Base-by-base conservation (phyloP, 2,329 filamentous ascomycete species). In the Alternaria gansuensis region DNA sequence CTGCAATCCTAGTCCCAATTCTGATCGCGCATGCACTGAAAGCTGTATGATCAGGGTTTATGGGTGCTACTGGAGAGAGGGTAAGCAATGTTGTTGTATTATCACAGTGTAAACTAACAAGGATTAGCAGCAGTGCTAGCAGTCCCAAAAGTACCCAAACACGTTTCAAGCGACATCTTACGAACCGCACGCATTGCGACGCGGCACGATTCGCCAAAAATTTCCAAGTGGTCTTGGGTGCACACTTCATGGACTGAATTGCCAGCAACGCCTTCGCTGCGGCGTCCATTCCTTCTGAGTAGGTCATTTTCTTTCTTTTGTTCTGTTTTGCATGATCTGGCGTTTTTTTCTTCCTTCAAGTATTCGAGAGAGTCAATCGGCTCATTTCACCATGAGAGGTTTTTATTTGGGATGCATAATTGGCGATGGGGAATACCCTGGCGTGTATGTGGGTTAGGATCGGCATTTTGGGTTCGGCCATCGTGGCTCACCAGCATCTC, bases 1-100 rank as follows among this genome's bases (percentile, higher is more conserved):
- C 54, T 17, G 66, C 59, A 10, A 72, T 74, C 23, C 28, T 74
- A 17, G 60, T 75, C 9, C 70, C 74, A 4, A 64, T 76, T 33
- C 36, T 73, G 24, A 57, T 70, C 29, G 57, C 57, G 13, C 64
- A 70, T 50, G 68, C 68, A 2, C n/a, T 68, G 51, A 62, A 63
- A 36, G 58, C 39, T 51, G 58, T 63, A 23, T 69, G 60, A 69
- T 21, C 10, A 14, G 33, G 4, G 2, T 7, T n/a, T 5, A 9
- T 23, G 4, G 13, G 13, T 26, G 26, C 10, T 21, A 10, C 14
- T 17, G 14, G 28, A 40, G 8, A 51, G 29, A 17, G 9, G 17
- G 57, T 46, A 56, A 55, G 45, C 26, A 45, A 29, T 28, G 5
- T 21, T 14, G 1, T 33, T 26, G 28, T 14, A 14, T n/a, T 10